These are phyloP conservation scores for Diospyros lotus DNA, from an alignment of 148 eudicot species.

Conservation along the genomic window DNA sequence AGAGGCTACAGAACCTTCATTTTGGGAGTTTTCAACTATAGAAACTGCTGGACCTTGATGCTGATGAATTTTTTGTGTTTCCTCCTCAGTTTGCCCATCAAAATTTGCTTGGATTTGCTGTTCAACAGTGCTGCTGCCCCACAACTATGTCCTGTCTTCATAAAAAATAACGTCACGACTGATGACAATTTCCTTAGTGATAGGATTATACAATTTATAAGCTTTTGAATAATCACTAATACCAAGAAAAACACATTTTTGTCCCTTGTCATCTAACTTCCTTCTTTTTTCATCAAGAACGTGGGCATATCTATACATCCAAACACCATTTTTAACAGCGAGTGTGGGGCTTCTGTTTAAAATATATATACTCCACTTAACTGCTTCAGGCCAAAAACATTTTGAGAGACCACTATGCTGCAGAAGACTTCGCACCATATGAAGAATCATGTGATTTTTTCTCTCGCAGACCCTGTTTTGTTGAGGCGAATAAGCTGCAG, in stretches of 20 bases:
- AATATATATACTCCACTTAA: neutral
- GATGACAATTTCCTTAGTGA: neutral
- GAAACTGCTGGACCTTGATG: no score
- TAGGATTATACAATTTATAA: neutral
- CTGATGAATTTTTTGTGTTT: no score
- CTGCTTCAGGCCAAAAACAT: neutral
- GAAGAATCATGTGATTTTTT: neutral
- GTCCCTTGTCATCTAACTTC: neutral
- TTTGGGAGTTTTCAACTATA: no score
- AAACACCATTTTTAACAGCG: neutral
- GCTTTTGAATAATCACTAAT: constrained; percentile 1
- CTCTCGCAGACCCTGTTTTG: neutral
- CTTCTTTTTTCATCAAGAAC: neutral
- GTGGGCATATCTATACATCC: neutral
- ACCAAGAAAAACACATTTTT: neutral
- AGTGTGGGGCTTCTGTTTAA: neutral
- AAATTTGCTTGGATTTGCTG: neutral
- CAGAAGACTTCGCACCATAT: neutral
- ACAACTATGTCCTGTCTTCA: neutral
- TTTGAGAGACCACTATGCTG: neutral
- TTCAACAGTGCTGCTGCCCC: neutral
- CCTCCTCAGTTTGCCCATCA: neutral
- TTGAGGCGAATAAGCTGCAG: neutral
- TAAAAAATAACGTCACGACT: neutral
- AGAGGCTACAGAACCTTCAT: no score